These are phyloP conservation scores for Colletotrichum sp. DNA, from an alignment of 2,329 filamentous ascomycete species.

Conservation along the genomic window DNA sequence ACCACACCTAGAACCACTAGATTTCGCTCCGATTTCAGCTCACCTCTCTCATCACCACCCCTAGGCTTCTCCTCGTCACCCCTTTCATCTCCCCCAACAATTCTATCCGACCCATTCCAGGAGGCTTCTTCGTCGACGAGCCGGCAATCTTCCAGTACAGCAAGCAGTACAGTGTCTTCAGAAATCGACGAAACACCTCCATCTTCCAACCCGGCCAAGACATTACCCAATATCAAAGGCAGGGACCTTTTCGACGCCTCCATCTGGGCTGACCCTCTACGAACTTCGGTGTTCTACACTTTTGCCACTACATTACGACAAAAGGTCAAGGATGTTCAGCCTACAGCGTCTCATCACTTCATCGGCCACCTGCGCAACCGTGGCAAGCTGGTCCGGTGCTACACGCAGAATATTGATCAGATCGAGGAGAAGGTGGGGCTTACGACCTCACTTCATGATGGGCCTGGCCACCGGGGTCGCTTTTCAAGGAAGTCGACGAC, in stretches of 20 bases:
- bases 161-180: conserved; percentile 45
- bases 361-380: conserved; percentile 70
- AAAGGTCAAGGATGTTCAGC: conserved; percentile 66
- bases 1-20: not conserved
- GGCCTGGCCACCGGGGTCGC: conserved; percentile 64
- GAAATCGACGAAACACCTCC: conserved; percentile 50
- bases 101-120: conserved; percentile 56
- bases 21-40: conserved; percentile 26
- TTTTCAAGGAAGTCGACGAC: conserved; percentile 57
- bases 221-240: conserved; percentile 69
- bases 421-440: conserved; percentile 75
- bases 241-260: conserved; percentile 74
- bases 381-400: conserved; percentile 72
- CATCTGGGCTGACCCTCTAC: conserved; percentile 71
- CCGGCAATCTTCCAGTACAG: conserved; percentile 36
- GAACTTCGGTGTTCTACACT: conserved; percentile 74
- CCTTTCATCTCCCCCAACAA: conserved; percentile 60
- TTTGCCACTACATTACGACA: conserved; percentile 73
- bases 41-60: conserved; percentile 41
- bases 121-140: conserved; percentile 37
- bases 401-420: conserved; percentile 78
- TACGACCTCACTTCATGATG: conserved; percentile 64
- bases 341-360: conserved; percentile 71
- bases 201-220: conserved; percentile 38
- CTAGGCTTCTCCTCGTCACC: conserved; percentile 52